Evolutionary conservation across 2,329 filamentous ascomycete genomes (phyloP), one percentile per base, ranked within the genome.

Genomic region (Trematosphaeria pertusa): DNA sequence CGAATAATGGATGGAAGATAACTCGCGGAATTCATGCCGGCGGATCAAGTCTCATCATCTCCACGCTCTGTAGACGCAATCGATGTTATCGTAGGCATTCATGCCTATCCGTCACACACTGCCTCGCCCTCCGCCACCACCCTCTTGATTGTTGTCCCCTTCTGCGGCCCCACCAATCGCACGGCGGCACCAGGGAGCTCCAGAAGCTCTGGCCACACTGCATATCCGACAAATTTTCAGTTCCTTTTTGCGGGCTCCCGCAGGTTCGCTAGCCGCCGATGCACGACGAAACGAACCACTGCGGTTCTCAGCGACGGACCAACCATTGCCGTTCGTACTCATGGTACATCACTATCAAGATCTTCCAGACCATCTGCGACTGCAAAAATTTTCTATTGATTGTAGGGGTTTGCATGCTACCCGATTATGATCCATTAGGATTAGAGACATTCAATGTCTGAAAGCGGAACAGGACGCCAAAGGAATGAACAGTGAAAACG

Each of bases 401-500:
- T 46, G 18, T 26, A 24, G 19, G 24, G 33, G 33, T 19, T 26
- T 19, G 15, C 14, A 10, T 35, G n/a, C 19, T 36, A 24, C 19
- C 39, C 40, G 31, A 47, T 39, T 17, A 37, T 44, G 18, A 37
- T 41, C 49, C 50, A 59, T 62, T 62, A 62, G 44, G 57, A 69
- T 69, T 69, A 69, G 52, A 59, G 64, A 64, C 65, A 67, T 59
- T 65, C 62, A 65, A 65, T 67, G 62, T 59, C 65, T 52, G 36
- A 37, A 52, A 45, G n/a, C n/a, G n/a, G n/a, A n/a, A n/a, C n/a
- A n/a, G n/a, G n/a, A n/a, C n/a, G n/a, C 42, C 46, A 49, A 56
- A 59, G 33, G 30, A 47, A 19, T 30, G 33, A 30, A 40, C 35
- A 48, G 33, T 19, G 26, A 40, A 42, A 42, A 34, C n/a, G 36